These are phyloP conservation scores for Arthroderma uncinatum DNA, from an alignment of 2,329 filamentous ascomycete species.

Conservation along the genomic window DNA sequence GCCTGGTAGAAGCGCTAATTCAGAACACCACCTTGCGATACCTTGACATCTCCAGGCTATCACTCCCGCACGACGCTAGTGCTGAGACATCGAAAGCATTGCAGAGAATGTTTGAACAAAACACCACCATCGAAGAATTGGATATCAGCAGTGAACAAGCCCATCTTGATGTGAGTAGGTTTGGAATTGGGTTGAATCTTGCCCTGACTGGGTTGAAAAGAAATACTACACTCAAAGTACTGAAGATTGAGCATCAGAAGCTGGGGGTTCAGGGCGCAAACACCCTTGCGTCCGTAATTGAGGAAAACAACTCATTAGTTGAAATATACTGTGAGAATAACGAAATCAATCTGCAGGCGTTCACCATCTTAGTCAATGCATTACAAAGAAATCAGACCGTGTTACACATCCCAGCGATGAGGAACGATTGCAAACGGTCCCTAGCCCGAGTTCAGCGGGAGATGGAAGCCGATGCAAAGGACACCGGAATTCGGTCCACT, in stretches of 20 bases:
- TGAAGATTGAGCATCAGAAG: conserved; percentile 58
- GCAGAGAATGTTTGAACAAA: conserved; percentile 54
- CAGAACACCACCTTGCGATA: conserved; percentile 52
- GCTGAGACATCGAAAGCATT: conserved; percentile 55
- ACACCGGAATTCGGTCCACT: conserved; percentile 19
- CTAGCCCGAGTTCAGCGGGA: conserved; percentile 49
- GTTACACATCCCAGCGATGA: conserved; percentile 52
- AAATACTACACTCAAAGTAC: conserved; percentile 50
- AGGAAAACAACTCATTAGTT: conserved; percentile 50
- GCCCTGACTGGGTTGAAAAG: conserved; percentile 53
- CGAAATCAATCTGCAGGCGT: conserved; percentile 58
- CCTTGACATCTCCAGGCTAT: conserved; percentile 59
- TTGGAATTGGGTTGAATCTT: conserved; percentile 57
- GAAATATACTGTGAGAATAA: conserved; percentile 63
- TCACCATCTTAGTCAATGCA: conserved; percentile 57
- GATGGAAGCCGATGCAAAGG: conserved; percentile 41
- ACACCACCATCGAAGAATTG: conserved; percentile 53
- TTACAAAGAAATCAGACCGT: conserved; percentile 55
- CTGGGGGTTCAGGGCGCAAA: conserved; percentile 59
- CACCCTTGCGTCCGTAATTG: conserved; percentile 56
- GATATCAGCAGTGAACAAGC: conserved; percentile 63
- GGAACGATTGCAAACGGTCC: conserved; percentile 49
- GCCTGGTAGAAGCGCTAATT: conserved; percentile 51
- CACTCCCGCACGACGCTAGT: conserved; percentile 56
- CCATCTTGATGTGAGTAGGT: conserved; percentile 56